Evolutionary conservation across 2,329 filamentous ascomycete genomes (phyloP).

Genomic region (Apiospora pterosperma): DNA sequence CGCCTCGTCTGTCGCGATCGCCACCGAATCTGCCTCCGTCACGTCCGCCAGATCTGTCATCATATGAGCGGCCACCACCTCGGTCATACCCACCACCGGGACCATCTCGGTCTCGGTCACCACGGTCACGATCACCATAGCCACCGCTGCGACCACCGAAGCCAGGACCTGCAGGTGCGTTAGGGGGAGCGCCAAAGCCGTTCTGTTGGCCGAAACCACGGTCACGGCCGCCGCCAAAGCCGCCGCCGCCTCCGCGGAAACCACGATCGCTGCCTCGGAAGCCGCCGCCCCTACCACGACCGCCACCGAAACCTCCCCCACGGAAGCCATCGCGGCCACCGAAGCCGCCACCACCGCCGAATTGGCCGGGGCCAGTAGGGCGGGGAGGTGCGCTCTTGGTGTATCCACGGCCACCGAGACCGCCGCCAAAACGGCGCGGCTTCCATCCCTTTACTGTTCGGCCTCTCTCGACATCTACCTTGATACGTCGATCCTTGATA

Average conservation of each 20-base stretch:
- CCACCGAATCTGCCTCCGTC: slow-evolving; percentile 37
- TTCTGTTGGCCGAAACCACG: slow-evolving; percentile 40
- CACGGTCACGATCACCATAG: slow-evolving; percentile 40
- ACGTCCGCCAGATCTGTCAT: slow-evolving; percentile 53
- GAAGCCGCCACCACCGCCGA: slow-evolving; percentile 57
- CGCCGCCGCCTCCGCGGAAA: slow-evolving; percentile 51
- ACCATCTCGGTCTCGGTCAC: slow-evolving; percentile 45
- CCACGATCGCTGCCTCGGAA: slow-evolving; percentile 32
- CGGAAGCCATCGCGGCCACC: slow-evolving; percentile 57
- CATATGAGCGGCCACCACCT: slow-evolving; percentile 52
- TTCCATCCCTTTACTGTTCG: slow-evolving; percentile 93
- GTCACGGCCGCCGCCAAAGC: slow-evolving; percentile 48
- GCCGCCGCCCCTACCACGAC: slow-evolving; percentile 37
- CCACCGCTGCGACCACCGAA: slow-evolving; percentile 37
- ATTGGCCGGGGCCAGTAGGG: slow-evolving; percentile 61
- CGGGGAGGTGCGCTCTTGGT: slow-evolving; percentile 76
- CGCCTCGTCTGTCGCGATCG: slow-evolving; percentile 30
- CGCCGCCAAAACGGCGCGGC: slow-evolving; percentile 85
- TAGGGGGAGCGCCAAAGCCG: slow-evolving; percentile 51
- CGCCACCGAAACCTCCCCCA: slow-evolving; percentile 49
- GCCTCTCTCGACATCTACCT: slow-evolving; percentile 94
- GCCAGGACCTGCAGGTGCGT: slow-evolving; percentile 60
- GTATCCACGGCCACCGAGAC: slow-evolving; percentile 87
- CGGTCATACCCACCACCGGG: slow-evolving; percentile 54
- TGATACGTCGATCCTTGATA: slow-evolving; percentile 87